Percentiles rank a stretch among this genome's conserved stretches.
phyloP scores from a whole-genome alignment of 441 rosid genomes.

The Theobroma grandiflorum region DNA sequence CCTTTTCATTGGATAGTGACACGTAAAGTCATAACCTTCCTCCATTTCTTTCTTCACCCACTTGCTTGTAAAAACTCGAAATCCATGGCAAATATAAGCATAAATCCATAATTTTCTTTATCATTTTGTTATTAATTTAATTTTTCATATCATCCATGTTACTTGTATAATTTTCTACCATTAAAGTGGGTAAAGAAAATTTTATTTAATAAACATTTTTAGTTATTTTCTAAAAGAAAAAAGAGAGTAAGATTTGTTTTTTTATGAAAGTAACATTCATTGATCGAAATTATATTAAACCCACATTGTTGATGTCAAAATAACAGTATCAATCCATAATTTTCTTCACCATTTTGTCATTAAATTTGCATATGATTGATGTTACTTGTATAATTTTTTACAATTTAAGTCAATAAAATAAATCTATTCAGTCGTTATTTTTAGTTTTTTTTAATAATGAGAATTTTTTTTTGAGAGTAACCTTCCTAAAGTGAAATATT shows the following conservation, averaged over 20 bases:
- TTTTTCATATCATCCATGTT: neutral
- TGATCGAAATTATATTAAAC: no score
- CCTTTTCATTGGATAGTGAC: neutral
- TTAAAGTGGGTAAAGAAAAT: neutral
- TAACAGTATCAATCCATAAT: neutral
- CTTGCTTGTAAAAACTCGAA: no score
- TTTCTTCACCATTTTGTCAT: neutral
- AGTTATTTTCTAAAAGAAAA: neutral
- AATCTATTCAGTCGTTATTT: neutral
- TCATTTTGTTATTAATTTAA: neutral
- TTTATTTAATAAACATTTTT: neutral
- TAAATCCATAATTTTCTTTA: neutral
- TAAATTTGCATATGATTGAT: neutral
- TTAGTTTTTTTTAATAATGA: neutral
- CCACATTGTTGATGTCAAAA: neutral
- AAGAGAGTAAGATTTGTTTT: no score
- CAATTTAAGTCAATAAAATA: neutral
- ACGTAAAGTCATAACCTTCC: neutral
- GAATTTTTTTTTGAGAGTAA: no score
- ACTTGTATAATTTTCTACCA: neutral
- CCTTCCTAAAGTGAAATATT: no score
- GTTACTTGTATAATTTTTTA: neutral
- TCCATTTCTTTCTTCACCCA: neutral
- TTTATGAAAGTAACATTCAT: no score
- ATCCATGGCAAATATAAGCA: neutral